A percentile compares a stretch with the other conserved stretches of the same genome.
Conservation (phyloP, 169 alveolate species). For the Plasmodium adleri region DNA sequence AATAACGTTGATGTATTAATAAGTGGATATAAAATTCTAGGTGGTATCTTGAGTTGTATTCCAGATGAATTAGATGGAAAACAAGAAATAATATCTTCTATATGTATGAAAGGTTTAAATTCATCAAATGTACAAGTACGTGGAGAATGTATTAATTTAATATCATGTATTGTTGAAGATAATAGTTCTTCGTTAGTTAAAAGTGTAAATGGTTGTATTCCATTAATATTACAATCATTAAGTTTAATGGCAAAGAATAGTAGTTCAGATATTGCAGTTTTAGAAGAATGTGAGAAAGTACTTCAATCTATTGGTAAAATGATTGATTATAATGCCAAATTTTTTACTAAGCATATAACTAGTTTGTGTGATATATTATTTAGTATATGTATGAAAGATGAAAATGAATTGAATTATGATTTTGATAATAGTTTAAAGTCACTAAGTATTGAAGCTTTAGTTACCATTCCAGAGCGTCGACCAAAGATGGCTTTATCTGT, state of each 20-base stretch:
- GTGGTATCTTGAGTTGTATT: constrained; percentile 81
- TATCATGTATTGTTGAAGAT: constrained; percentile 79
- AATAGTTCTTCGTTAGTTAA: constrained; percentile 76
- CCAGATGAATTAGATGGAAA: constrained; percentile 77
- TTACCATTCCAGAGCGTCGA: constrained; percentile 83
- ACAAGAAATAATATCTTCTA: constrained; percentile 62
- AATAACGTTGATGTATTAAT: constrained; percentile 80
- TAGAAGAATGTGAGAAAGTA: constrained; percentile 84
- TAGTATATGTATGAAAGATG: constrained; percentile 77
- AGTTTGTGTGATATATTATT: constrained; percentile 80
- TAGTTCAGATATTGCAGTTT: constrained; percentile 75
- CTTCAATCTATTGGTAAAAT: constrained; percentile 83
- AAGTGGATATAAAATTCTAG: constrained; percentile 84
- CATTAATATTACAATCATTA: constrained; percentile 80
- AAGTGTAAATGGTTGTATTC: constrained; percentile 79
- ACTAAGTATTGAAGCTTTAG: constrained; percentile 84
- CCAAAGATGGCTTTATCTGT: constrained; percentile 85
- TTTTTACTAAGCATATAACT: constrained; percentile 78
- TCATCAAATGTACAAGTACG: constrained; percentile 79
- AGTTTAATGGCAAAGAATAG: constrained; percentile 80
- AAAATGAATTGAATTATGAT: constrained; percentile 76
- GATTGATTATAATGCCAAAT: constrained; percentile 84
- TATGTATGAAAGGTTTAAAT: constrained; percentile 80
- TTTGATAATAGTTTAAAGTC: constrained; percentile 83
- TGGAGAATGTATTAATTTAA: constrained; percentile 83